A percentile compares a stretch with the other conserved stretches of the same genome.
These are phyloP conservation scores for Melampsora abietis-canadensis DNA, from an alignment of 1,284 basidiomycete genomes.

Conservation along the genomic window DNA sequence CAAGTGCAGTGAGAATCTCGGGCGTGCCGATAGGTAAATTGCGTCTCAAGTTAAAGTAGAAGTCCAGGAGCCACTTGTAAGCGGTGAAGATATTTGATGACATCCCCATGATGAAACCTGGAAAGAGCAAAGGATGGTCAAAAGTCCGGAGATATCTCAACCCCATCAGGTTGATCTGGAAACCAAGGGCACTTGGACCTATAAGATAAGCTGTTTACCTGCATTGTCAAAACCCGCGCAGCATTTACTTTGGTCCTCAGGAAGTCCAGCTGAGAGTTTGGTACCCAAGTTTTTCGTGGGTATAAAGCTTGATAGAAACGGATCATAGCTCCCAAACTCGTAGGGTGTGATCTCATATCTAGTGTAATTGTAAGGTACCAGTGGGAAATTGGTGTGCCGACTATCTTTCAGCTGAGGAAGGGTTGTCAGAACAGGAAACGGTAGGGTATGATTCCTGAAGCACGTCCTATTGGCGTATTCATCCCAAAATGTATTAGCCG, in stretches of 20 bases:
- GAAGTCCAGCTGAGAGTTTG: slow-evolving; percentile 23
- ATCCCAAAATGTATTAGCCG: neutral
- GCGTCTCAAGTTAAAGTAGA: slow-evolving; percentile 20
- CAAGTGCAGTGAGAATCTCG: slow-evolving; percentile 17
- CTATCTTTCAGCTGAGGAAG: slow-evolving; percentile 13
- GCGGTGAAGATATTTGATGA: slow-evolving; percentile 41
- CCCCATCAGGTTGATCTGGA: no score
- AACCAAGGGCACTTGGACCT: no score
- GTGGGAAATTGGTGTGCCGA: slow-evolving; percentile 9
- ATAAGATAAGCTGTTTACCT: no score
- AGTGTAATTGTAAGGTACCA: slow-evolving; percentile 9
- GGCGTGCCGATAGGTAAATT: slow-evolving; percentile 18
- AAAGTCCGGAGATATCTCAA: no score
- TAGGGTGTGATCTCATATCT: slow-evolving; percentile 34
- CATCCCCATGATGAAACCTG: slow-evolving; percentile 36
- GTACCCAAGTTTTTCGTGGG: slow-evolving; percentile 27
- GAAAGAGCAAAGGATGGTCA: no score
- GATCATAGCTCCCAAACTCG: slow-evolving; percentile 41
- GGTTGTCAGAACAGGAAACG: slow-evolving; percentile 33
- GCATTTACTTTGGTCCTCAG: slow-evolving; percentile 20
- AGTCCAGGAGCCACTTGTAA: slow-evolving; percentile 12
- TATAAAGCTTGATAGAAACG: slow-evolving; percentile 26
- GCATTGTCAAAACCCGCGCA: slow-evolving; percentile 31
- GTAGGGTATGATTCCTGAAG: slow-evolving; percentile 35
- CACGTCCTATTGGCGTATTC: slow-evolving; percentile 7